A percentile compares a stretch with the other conserved stretches of the same genome.
phyloP scores from a whole-genome alignment of 2,329 filamentous ascomycete genomes.

The Tolypocladium ovalisporum region DNA sequence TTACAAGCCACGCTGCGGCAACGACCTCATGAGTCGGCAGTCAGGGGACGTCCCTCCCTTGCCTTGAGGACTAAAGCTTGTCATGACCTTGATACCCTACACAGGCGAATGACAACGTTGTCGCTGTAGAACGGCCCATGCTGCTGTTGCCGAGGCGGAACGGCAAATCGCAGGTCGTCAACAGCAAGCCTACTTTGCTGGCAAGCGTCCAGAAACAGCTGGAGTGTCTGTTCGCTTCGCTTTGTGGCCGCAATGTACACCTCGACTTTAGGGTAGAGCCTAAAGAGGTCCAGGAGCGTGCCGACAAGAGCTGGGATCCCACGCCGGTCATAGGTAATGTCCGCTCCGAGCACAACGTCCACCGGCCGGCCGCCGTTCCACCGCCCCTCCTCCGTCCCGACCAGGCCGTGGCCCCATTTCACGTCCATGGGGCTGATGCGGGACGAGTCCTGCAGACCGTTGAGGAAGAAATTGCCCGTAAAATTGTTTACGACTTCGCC shows the following conservation, averaged over 20 bases:
- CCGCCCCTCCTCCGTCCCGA: slow-evolving; percentile 43
- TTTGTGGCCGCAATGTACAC: slow-evolving; percentile 62
- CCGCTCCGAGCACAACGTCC: slow-evolving; percentile 63
- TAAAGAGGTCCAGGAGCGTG: slow-evolving; percentile 53
- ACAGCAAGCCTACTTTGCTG: slow-evolving; percentile 33
- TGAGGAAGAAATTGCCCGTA: slow-evolving; percentile 57
- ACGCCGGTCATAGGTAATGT: slow-evolving; percentile 64
- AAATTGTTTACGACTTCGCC: slow-evolving; percentile 59
- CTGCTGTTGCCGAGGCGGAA: slow-evolving; percentile 31
- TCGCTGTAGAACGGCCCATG: slow-evolving; percentile 55
- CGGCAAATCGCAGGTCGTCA: slow-evolving; percentile 28
- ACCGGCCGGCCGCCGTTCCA: slow-evolving; percentile 36
- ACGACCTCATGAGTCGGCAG: too few species aligned
- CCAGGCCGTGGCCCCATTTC: slow-evolving; percentile 52
- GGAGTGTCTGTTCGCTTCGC: slow-evolving; percentile 59
- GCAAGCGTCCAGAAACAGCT: slow-evolving; percentile 50
- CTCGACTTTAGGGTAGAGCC: slow-evolving; percentile 40
- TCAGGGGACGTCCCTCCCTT: too few species aligned
- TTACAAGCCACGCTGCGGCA: too few species aligned
- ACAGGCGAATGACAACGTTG: slow-evolving; percentile 46
- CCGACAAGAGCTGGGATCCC: slow-evolving; percentile 53
- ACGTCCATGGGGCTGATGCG: slow-evolving; percentile 41
- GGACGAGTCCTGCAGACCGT: slow-evolving; percentile 43
- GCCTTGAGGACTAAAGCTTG: neutral
- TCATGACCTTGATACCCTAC: slow-evolving; percentile 14